Conservation (phyloP, 768 basidiomycete species). For the Lactarius hengduanensis region DNA sequence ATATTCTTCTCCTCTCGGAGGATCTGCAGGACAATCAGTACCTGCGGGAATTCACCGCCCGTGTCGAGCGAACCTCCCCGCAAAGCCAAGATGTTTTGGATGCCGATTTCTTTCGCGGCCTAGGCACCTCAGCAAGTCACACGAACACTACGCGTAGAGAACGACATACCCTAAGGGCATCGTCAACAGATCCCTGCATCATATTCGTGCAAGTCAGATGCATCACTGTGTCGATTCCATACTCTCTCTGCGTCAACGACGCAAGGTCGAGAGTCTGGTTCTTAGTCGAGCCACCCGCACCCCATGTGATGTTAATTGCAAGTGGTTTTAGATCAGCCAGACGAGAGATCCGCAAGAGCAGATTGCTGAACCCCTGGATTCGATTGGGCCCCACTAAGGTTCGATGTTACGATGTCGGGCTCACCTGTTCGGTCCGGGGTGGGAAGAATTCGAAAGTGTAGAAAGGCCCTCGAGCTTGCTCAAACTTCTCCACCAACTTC, state of each 20-base stretch:
- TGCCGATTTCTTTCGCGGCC: conserved; percentile 78
- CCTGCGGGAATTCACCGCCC: background rate
- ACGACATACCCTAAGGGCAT: conserved; percentile 69
- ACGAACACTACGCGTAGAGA: conserved; percentile 16
- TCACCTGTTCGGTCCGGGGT: conserved; percentile 86
- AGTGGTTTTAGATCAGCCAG: conserved; percentile 74
- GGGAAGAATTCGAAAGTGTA: conserved; percentile 98
- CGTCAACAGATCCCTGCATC: conserved; percentile 83
- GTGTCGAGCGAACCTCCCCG: conserved; percentile 66
- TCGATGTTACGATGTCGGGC: conserved; percentile 20
- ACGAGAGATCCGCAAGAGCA: conserved; percentile 83
- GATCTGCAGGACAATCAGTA: conserved; percentile 53
- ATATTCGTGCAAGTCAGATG: conserved; percentile 99
- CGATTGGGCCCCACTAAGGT: conserved; percentile 15
- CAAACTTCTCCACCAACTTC: conserved; percentile 75
- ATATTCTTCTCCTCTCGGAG: conserved; percentile 90
- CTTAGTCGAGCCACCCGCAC: conserved; percentile 90
- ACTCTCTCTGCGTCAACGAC: conserved; percentile 64
- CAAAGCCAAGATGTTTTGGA: conserved; percentile 88
- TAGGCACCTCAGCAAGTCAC: conserved; percentile 31
- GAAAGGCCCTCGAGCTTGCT: conserved; percentile 47
- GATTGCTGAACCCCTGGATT: conserved; percentile 83
- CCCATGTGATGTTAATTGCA: conserved; percentile 95
- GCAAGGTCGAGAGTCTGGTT: conserved; percentile 88
- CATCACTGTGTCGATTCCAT: conserved; percentile 82